A percentile compares a stretch with the other conserved stretches of the same genome.
These are phyloP conservation scores for Phialophora verrucosa DNA, from an alignment of 2,329 filamentous ascomycete species.

Conservation along the genomic window DNA sequence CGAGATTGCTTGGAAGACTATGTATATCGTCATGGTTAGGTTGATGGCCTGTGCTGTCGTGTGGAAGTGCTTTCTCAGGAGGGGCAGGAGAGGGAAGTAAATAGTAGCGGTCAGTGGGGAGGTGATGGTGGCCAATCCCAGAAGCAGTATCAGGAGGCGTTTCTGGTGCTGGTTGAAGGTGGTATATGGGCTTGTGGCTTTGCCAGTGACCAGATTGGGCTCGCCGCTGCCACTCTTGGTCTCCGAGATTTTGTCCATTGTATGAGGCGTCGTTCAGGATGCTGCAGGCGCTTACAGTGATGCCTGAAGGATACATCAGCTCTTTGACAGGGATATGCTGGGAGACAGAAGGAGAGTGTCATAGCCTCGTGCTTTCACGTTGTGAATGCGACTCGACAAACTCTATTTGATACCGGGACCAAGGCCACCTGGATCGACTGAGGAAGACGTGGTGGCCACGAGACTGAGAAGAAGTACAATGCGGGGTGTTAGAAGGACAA, in stretches of 20 bases:
- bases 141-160: slow-evolving; percentile 21
- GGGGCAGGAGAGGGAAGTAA: slow-evolving; percentile 53
- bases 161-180: slow-evolving; percentile 14
- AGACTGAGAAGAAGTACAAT: too few relatives aligned
- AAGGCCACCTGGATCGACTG: too few relatives aligned
- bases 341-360: too few relatives aligned
- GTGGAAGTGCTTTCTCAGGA: slow-evolving; percentile 48
- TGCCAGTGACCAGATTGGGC: not conserved
- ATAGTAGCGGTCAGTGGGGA: slow-evolving; percentile 59
- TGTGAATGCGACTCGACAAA: too few relatives aligned
- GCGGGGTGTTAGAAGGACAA: too few relatives aligned
- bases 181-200: slow-evolving; percentile 18
- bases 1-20: slow-evolving; percentile 60
- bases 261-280: not conserved
- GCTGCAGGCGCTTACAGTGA: too few relatives aligned
- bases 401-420: too few relatives aligned
- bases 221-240: not conserved
- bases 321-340: too few relatives aligned
- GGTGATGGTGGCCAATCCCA: slow-evolving; percentile 37
- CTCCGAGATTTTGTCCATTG: not conserved
- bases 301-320: too few relatives aligned
- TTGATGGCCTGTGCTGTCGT: slow-evolving; percentile 30
- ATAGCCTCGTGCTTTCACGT: too few relatives aligned
- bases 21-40: slow-evolving; percentile 42
- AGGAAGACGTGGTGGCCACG: too few relatives aligned